Base-by-base conservation (phyloP, 495 filamentous ascomycete genomes). In the Mytilinidion resinicola region DNA sequence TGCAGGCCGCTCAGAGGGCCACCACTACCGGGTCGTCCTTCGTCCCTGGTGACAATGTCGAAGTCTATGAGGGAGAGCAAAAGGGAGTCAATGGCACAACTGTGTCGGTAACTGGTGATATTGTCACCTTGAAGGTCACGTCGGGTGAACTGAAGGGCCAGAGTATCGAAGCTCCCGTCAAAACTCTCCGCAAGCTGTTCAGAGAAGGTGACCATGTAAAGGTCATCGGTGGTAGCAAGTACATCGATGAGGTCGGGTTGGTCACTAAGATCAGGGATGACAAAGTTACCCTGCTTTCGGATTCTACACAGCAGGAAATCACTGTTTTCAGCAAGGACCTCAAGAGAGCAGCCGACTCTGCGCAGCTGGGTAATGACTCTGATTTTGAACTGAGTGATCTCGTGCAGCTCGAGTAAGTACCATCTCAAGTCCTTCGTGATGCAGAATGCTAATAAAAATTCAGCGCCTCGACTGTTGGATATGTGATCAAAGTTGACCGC, bases 321-420 rank as follows among this genome's bases (percentile, higher is more conserved):
- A 96, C 91, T 0, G 92, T 99, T 2, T 99, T 99, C 75, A 96
- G 91, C 73, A 96, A 95, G 66, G 95, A 99, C 71, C 77, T 99
- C 38, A 82, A 93, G 56, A 87, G 95, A 70, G 93, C 95, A 41
- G 87, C 85, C 46, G 93, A 99, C 63, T 87, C 91, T 62, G 90
- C 88, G 54, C 88, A 85, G 43, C 82, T 88, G 59, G 85, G 84
- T 9, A 83, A 85, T 47, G 80, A 89, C 21, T 89, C 89, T 14
- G 87, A 90, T 68, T 96, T 86, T 70, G 88, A 92, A 58, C 83
- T 99, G 35, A 87, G 91, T 59, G 93, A 99, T 72, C 78, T 99
- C 21, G 90, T 97, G 17, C 91, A 96, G 73, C 82, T 99, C 57
- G 95, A 97, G 82, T 84, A 75, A 77, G 80, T 76, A 42, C 25